A percentile compares a stretch with the other conserved stretches of the same genome.
Conservation (phyloP, 495 filamentous ascomycete genomes). For the Penicillium pulvis region DNA sequence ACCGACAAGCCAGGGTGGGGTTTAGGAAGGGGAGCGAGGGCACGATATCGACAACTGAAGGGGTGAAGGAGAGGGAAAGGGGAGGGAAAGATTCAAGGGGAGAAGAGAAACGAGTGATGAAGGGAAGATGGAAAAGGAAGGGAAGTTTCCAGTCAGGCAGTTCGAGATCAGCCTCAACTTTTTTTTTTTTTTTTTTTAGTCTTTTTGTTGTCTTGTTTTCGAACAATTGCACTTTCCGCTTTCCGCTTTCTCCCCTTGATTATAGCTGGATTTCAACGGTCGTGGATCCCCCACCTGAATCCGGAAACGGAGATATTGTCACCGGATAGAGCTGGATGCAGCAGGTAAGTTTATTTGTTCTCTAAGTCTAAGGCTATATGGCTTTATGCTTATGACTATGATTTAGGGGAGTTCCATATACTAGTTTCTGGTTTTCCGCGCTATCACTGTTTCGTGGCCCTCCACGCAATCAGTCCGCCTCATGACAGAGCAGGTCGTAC, state of each 20-base stretch:
- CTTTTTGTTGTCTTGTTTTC: constrained; percentile 6
- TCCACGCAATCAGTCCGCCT: constrained; percentile 23
- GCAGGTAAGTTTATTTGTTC: background rate
- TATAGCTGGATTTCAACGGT: constrained; percentile 30
- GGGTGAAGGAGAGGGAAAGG: constrained; percentile 17
- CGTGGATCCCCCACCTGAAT: constrained; percentile 44
- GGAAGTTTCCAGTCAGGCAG: constrained; percentile 12
- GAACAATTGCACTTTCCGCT: constrained; percentile 7
- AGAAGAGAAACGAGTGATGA: constrained; percentile 17
- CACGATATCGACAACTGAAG: constrained; percentile 17
- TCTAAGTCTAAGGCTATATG: background rate
- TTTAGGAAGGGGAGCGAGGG: constrained; percentile 16
- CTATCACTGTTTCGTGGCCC: constrained; percentile 20
- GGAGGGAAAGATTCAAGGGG: constrained; percentile 28
- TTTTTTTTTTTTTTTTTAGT: constrained; percentile 21
- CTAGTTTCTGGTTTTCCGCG: constrained; percentile 3
- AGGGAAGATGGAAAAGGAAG: constrained; percentile 25
- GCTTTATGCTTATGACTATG: background rate
- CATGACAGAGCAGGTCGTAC: background rate
- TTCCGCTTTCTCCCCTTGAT: constrained; percentile 11
- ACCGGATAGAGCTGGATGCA: constrained; percentile 7
- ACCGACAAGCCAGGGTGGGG: constrained; percentile 30
- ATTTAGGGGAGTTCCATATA: too few relatives aligned
- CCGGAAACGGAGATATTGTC: constrained; percentile 42
- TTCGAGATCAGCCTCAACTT: constrained; percentile 21